Evolutionary conservation across 2,329 filamentous ascomycete species (phyloP).

Genomic region (Bimuria novae-zelandiae): DNA sequence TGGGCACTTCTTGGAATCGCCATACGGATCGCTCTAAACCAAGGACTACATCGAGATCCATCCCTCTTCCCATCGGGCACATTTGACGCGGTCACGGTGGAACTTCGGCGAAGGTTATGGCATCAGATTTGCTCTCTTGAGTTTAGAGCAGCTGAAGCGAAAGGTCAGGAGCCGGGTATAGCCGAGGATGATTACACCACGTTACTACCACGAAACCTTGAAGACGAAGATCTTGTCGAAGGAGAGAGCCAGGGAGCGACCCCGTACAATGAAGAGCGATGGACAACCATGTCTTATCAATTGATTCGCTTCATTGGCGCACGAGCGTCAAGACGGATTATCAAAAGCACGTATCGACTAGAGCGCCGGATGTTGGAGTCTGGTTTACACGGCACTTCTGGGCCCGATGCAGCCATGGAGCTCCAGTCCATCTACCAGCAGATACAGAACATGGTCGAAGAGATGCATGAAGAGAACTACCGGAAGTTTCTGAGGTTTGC

Average conservation of each 20-base stretch:
- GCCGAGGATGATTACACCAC: slow-evolving; percentile 46
- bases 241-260: slow-evolving; percentile 37
- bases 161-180: slow-evolving; percentile 46
- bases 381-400: slow-evolving; percentile 37
- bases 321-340: slow-evolving; percentile 39
- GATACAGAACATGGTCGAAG: slow-evolving; percentile 44
- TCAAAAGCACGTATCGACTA: slow-evolving; percentile 44
- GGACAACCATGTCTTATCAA: slow-evolving; percentile 44
- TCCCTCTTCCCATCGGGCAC: slow-evolving; percentile 42
- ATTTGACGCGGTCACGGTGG: slow-evolving; percentile 45
- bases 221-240: slow-evolving; percentile 46
- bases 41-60: slow-evolving; percentile 46
- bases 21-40: slow-evolving; percentile 43
- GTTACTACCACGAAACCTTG: slow-evolving; percentile 43
- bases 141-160: slow-evolving; percentile 45
- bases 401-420: slow-evolving; percentile 41
- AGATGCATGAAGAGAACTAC: slow-evolving; percentile 40
- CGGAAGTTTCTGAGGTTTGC: slow-evolving; percentile 39
- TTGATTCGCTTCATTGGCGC: slow-evolving; percentile 42
- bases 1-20: slow-evolving; percentile 46
- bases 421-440: slow-evolving; percentile 40
- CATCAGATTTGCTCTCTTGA: slow-evolving; percentile 46
- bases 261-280: slow-evolving; percentile 38
- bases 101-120: slow-evolving; percentile 44
- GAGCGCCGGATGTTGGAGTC: slow-evolving; percentile 44